These are phyloP conservation scores for Sodiomyces alkalinus DNA, from an alignment of 2,329 filamentous ascomycete genomes.

Conservation along the genomic window DNA sequence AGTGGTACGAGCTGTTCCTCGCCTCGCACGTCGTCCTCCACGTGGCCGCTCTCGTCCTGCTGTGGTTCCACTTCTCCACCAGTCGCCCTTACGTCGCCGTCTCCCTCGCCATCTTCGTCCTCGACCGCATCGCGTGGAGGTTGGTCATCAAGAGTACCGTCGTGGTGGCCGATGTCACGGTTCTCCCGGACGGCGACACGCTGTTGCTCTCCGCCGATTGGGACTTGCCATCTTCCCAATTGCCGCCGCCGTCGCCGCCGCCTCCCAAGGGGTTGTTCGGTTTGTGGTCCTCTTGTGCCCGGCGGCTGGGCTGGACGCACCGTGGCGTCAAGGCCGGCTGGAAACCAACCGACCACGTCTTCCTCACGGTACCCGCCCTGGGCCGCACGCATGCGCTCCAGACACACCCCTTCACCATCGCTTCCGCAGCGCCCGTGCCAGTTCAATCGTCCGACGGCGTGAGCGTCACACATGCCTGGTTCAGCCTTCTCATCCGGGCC, in stretches of 20 bases:
- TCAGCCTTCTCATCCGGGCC: constrained; percentile 43
- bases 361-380: constrained; percentile 42
- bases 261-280: too few relatives aligned
- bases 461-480: constrained; percentile 24
- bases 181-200: constrained; percentile 43
- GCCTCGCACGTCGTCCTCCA: constrained; percentile 24
- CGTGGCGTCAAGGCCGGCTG: constrained; percentile 34
- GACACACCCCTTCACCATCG: constrained; percentile 52
- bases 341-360: constrained; percentile 47
- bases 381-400: constrained; percentile 37
- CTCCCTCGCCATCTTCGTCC: constrained; percentile 38
- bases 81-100: constrained; percentile 35
- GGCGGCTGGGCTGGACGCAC: background rate
- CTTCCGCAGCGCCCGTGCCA: constrained; percentile 43
- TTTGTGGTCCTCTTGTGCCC: background rate
- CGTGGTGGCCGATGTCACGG: constrained; percentile 29
- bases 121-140: constrained; percentile 43
- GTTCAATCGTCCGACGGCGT: background rate
- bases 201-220: constrained; percentile 27
- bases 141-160: constrained; percentile 33
- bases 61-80: constrained; percentile 44
- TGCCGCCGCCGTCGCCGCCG: too few relatives aligned
- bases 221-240: constrained; percentile 13
- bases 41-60: constrained; percentile 28
- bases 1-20: constrained; percentile 28